phyloP scores from a whole-genome alignment of 2,329 filamentous ascomycete genomes.

The Elsinoe necatrix region DNA sequence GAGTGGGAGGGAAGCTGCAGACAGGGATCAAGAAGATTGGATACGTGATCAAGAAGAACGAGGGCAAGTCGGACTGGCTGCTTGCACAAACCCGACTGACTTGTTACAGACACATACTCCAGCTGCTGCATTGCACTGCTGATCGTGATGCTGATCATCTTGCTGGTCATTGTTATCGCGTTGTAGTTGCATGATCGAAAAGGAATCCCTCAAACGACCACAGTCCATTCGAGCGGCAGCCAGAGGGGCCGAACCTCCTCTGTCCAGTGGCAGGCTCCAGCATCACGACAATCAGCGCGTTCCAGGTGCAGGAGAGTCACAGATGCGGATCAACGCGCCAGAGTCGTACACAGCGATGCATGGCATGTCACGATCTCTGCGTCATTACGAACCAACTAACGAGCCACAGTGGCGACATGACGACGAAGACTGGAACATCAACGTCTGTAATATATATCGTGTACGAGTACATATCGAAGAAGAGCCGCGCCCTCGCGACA shows the following conservation, averaged over 20 bases:
- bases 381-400: too few species aligned
- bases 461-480: neutral
- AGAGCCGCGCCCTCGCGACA: neutral
- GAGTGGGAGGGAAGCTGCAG: slow-evolving; percentile 77
- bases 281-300: too few species aligned
- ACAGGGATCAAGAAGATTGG: slow-evolving; percentile 80
- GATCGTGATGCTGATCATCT: slow-evolving; percentile 77
- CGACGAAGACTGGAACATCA: neutral
- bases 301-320: too few species aligned
- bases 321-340: too few species aligned
- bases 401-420: neutral
- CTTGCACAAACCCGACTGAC: neutral
- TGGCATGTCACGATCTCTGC: too few species aligned
- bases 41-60: slow-evolving; percentile 77
- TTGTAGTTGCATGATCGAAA: too few species aligned
- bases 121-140: slow-evolving; percentile 86
- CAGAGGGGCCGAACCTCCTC: too few species aligned
- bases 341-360: too few species aligned
- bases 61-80: slow-evolving; percentile 51
- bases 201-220: too few species aligned
- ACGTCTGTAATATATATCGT: neutral
- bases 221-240: too few species aligned
- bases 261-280: too few species aligned
- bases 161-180: slow-evolving; percentile 70
- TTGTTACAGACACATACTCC: slow-evolving; percentile 53